phyloP scores from a whole-genome alignment of 78 protist species.

The Dictyostelium firmibasis region DNA sequence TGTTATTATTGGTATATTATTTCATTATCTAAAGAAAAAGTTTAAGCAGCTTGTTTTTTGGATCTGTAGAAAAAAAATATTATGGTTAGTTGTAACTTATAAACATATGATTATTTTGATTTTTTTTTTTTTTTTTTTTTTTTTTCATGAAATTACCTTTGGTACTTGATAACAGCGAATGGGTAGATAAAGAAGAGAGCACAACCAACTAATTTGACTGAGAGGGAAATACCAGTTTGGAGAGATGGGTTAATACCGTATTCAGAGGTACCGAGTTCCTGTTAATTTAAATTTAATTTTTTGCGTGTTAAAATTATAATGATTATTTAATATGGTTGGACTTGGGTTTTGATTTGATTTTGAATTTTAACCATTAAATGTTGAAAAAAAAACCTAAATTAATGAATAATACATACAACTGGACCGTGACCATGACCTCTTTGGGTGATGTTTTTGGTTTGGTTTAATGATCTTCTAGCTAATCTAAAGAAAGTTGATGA shows the following conservation, averaged over 20 bases:
- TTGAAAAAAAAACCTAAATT: not conserved
- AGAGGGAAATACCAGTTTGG: not conserved
- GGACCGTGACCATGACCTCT: not conserved
- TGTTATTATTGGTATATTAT: not conserved
- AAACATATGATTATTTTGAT: no score
- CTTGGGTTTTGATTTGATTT: no score
- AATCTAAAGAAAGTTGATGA: not conserved
- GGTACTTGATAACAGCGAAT: not conserved
- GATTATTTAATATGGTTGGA: no score
- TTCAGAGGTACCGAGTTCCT: conserved; percentile 6
- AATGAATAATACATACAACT: not conserved
- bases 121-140: not conserved
- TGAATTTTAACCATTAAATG: no score
- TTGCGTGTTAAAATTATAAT: not conserved
- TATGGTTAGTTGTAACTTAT: not conserved
- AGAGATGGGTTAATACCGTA: not conserved
- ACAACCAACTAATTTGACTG: conserved; percentile 2
- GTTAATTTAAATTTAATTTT: not conserved
- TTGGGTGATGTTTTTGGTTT: not conserved
- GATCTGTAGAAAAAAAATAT: not conserved
- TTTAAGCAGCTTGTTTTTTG: not conserved
- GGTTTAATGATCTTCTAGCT: not conserved
- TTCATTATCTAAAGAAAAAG: not conserved
- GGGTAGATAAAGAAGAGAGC: conserved; percentile 1
- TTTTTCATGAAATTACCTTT: not conserved